Base-by-base conservation (phyloP, 371 early-diverging fungal species). In the Blastocladiella emersonii region DNA sequence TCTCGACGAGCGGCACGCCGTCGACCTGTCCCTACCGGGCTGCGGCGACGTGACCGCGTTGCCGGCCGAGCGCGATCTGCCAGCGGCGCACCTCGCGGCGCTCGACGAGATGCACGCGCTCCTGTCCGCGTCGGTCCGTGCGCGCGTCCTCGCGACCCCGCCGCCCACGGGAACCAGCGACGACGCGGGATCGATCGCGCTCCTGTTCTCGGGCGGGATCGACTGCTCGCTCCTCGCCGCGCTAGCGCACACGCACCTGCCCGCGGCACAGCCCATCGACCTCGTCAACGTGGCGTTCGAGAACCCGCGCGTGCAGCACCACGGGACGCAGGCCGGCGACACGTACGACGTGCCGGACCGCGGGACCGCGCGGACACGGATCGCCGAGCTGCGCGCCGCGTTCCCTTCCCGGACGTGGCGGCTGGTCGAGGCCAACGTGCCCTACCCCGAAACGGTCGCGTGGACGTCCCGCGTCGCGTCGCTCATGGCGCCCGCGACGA, bases 271-370 rank as follows among this genome's bases (percentile, higher is more conserved):
- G 63, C 80, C 89, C 0, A 90, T 95, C 53, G 95, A 97, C 70
- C 72, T 97, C n/a, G 70, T 97, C 34, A 95, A 95, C 70, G 95
- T 95, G 6, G 89, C 92, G 5, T 97, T 97, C 71, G 95, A 93
- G 64, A 95, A 95, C 66, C 95, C 93, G 21, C 78, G 96, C 10
- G 64, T 77, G 27, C 67, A 56, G 64, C 63, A 25, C 59, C 64
- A 35, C 35, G 57, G 43, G 53, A 32, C 25, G 32, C 39, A 56
- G 21, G 30, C 32, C 19, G 51, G 56, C 5, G 65, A 74, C 10
- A 75, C 69, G 2, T 94, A 83, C 68, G 81, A 86, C 68, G 95
- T 93, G 0, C 97, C 97, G 0, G 97, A 96, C 70, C 83, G 97
- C 23, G 63, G 80, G 19, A 94, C 93, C 1, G 97, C 93, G 0